phyloP scores from a whole-genome alignment of 192 early-diverging fungal species.

The Gaertneriomyces sp. region DNA sequence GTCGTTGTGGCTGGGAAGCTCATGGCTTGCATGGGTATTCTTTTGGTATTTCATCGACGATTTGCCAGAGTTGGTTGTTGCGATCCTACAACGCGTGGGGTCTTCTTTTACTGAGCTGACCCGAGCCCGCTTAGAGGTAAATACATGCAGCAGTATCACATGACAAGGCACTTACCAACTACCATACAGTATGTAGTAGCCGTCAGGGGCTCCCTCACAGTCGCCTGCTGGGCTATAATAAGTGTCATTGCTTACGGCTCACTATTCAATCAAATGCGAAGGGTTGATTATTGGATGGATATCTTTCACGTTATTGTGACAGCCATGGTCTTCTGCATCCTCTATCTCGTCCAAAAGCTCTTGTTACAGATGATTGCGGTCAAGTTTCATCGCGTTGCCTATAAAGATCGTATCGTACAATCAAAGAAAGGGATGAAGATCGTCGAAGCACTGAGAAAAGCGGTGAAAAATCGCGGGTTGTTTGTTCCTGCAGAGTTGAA shows the following conservation, averaged over 20 bases:
- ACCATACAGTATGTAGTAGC: slow-evolving; percentile 25
- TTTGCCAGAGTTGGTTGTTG: slow-evolving; percentile 21
- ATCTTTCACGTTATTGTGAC: slow-evolving; percentile 24
- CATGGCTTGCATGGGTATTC: slow-evolving; percentile 17
- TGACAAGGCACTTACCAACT: too few relatives aligned
- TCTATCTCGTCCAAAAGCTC: slow-evolving; percentile 26
- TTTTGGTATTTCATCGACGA: slow-evolving; percentile 31
- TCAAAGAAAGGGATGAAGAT: slow-evolving; percentile 23
- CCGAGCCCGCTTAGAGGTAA: slow-evolving; percentile 25
- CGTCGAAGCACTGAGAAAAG: slow-evolving; percentile 21
- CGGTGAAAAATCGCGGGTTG: slow-evolving; percentile 6
- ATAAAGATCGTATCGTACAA: slow-evolving; percentile 23
- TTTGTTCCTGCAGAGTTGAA: slow-evolving; percentile 3
- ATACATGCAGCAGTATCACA: too few relatives aligned
- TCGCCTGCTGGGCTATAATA: slow-evolving; percentile 25
- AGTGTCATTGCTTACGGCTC: slow-evolving; percentile 16
- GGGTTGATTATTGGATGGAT: slow-evolving; percentile 18
- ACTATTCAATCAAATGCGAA: slow-evolving; percentile 26
- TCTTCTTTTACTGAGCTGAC: slow-evolving; percentile 22
- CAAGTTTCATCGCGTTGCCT: slow-evolving; percentile 28
- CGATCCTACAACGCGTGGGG: slow-evolving; percentile 8
- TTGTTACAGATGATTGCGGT: slow-evolving; percentile 31
- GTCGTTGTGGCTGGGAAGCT: slow-evolving; percentile 14
- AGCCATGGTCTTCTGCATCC: slow-evolving; percentile 26
- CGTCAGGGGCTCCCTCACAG: slow-evolving; percentile 24